A percentile compares a stretch with the other conserved stretches of the same genome.
Conservation (phyloP, 768 basidiomycete species). For the Tulasnella sp. region DNA sequence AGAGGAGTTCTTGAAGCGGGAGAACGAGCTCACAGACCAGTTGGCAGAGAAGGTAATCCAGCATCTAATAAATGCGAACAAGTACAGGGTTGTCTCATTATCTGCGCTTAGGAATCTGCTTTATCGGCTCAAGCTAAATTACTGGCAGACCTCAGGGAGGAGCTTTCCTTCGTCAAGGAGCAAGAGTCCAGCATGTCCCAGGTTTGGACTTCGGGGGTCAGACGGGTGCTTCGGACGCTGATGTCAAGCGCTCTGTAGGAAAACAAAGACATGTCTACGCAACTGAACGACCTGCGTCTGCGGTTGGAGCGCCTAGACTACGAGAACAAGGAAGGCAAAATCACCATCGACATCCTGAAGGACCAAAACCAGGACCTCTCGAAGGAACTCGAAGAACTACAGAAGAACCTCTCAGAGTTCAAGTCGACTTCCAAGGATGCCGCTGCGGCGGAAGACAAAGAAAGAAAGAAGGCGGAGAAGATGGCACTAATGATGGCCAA, state of each 20-base stretch:
- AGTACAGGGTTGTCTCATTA: background rate
- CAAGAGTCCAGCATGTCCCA: constrained; percentile 70
- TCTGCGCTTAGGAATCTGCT: constrained; percentile 46
- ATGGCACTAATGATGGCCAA: constrained; percentile 94
- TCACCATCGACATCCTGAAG: constrained; percentile 87
- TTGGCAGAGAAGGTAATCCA: constrained; percentile 59
- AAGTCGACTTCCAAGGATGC: constrained; percentile 74
- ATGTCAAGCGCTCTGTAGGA: constrained; percentile 39
- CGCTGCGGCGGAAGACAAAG: constrained; percentile 93
- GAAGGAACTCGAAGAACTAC: constrained; percentile 79
- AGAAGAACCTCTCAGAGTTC: constrained; percentile 62
- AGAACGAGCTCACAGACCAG: constrained; percentile 91
- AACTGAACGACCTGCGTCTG: constrained; percentile 82
- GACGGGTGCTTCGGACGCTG: constrained; percentile 10
- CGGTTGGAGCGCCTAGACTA: constrained; percentile 88
- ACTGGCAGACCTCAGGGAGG: constrained; percentile 77
- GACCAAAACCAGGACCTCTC: constrained; percentile 85
- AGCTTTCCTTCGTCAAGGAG: constrained; percentile 80
- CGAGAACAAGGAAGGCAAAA: constrained; percentile 88
- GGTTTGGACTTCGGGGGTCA: constrained; percentile 33
- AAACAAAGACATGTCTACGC: constrained; percentile 86
- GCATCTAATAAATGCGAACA: no score
- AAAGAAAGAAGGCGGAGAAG: constrained; percentile 98
- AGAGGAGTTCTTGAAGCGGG: constrained; percentile 89
- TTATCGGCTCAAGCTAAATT: constrained; percentile 72